Evolutionary conservation across 2,329 filamentous ascomycete genomes (phyloP), one percentile per base, ranked within the genome.

Genomic region (Sporothrix variecibatus): DNA sequence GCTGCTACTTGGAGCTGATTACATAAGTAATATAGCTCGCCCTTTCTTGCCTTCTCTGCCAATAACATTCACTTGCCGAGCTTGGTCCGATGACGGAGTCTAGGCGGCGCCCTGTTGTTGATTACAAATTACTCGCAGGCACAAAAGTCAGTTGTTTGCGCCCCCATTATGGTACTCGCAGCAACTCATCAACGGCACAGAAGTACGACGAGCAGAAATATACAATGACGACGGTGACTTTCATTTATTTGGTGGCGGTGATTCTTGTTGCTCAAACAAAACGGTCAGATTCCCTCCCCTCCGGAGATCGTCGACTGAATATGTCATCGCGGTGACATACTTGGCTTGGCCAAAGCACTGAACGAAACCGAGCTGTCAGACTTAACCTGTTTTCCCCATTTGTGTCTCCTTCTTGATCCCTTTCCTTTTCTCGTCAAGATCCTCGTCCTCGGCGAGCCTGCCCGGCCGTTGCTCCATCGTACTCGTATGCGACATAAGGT

Each of bases 31-130:
- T 28, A n/a, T 15, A n/a, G n/a, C n/a, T n/a, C n/a, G n/a, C n/a
- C n/a, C n/a, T n/a, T n/a, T n/a, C n/a, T n/a, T n/a, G n/a, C n/a
- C n/a, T n/a, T n/a, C 3, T 23, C 15, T 43, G 11, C 6, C 40
- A 2, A 23, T n/a, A 9, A 11, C 20, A 17, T 17, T 46, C 58
- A 46, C 23, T 28, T 67, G 38, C 62, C 62, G 62, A 46, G 26
- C 12, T 20, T 67, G 62, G 38, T 67, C 62, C 62, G 62, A 67
- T 67, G 62, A 20, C 62, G 62, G 62, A 65, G 60, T 65, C 23
- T 23, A 2, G 34, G 60, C 8, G 9, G 26, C 34, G 60, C 34
- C 34, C 17, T 38, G n/a, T 8, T 15, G 38, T 23, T 40, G 62
- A 67, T 46, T 26, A 46, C 38, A 40, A 67, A 67, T 46, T 38